Percentiles rank a stretch among this genome's conserved stretches.
Conservation (phyloP, 495 filamentous ascomycete genomes). For the Xanthoparmelia taractica region DNA sequence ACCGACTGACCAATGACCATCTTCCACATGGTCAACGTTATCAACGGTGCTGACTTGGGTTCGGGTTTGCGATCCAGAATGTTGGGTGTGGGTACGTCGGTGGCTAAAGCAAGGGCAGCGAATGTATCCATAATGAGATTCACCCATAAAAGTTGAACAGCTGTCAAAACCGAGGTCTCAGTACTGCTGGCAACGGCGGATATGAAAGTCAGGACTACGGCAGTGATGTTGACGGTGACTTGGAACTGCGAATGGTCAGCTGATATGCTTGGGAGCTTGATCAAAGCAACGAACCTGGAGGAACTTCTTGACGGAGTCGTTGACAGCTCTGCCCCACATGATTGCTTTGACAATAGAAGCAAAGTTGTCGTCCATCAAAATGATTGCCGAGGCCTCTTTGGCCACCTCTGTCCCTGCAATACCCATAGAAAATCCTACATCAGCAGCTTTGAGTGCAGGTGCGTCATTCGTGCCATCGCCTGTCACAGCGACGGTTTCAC, state of each 20-base stretch:
- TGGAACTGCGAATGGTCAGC: conserved; percentile 58
- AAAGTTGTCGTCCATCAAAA: conserved; percentile 92
- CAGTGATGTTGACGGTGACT: conserved; percentile 86
- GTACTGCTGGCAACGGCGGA: conserved; percentile 60
- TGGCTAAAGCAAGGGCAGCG: conserved; percentile 84
- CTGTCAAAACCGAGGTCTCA: conserved; percentile 68
- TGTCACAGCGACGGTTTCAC: conserved; percentile 88
- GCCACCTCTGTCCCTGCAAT: conserved; percentile 86
- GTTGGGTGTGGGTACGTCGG: conserved; percentile 64
- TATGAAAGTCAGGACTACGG: conserved; percentile 75
- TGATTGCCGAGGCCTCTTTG: conserved; percentile 89
- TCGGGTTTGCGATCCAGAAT: conserved; percentile 71
- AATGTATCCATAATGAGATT: conserved; percentile 97
- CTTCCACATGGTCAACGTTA: conserved; percentile 83
- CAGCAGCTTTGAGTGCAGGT: conserved; percentile 75
- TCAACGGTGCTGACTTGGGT: conserved; percentile 66
- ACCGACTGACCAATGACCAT: conserved; percentile 85
- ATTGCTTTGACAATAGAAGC: conserved; percentile 82
- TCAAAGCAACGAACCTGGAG: conserved; percentile 49
- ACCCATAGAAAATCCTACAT: conserved; percentile 91
- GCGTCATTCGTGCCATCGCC: conserved; percentile 92
- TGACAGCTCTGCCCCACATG: conserved; percentile 81
- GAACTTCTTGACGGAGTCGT: conserved; percentile 87
- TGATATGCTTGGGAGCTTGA: not conserved
- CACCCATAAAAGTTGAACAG: conserved; percentile 84